Evolutionary conservation across 1,139 yeast genomes (phyloP).

Genomic region (Yamadazyma pseudoaaseri): DNA sequence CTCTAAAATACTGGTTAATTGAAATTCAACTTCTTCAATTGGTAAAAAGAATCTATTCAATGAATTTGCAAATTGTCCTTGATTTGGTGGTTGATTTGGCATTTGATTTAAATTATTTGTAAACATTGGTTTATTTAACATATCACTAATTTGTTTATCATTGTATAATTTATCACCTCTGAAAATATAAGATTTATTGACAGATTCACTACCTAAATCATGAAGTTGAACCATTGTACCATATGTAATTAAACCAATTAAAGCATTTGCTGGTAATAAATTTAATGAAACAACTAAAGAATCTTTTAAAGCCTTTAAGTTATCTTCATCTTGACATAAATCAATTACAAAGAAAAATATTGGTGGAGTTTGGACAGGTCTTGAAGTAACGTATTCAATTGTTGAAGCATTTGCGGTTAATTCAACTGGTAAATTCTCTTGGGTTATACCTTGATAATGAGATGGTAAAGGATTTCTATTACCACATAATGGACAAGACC

Average conservation of each 20-base stretch:
- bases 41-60: constrained; percentile 82
- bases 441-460: constrained; percentile 82
- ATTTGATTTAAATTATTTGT: constrained; percentile 26
- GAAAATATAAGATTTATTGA: constrained; percentile 83
- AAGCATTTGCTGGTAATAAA: constrained; percentile 88
- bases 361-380: constrained; percentile 93
- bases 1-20: constrained; percentile 78
- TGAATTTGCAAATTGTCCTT: constrained; percentile 32
- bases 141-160: constrained; percentile 69
- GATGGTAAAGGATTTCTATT: constrained; percentile 85
- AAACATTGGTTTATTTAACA: constrained; percentile 58
- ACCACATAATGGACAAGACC: constrained; percentile 91
- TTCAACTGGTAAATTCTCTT: constrained; percentile 85
- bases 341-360: constrained; percentile 88
- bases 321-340: constrained; percentile 92
- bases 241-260: constrained; percentile 87
- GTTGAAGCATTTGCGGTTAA: constrained; percentile 77
- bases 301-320: constrained; percentile 84
- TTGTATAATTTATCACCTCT: constrained; percentile 90
- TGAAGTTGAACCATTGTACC: constrained; percentile 96
- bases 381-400: constrained; percentile 83
- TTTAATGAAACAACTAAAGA: constrained; percentile 79
- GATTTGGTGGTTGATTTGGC: constrained; percentile 9
- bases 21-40: constrained; percentile 82
- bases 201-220: constrained; percentile 77